A percentile compares a stretch with the other conserved stretches of the same genome.
These are phyloP conservation scores for Mortierella sp. DNA, from an alignment of 371 early-diverging fungal species.

Conservation along the genomic window DNA sequence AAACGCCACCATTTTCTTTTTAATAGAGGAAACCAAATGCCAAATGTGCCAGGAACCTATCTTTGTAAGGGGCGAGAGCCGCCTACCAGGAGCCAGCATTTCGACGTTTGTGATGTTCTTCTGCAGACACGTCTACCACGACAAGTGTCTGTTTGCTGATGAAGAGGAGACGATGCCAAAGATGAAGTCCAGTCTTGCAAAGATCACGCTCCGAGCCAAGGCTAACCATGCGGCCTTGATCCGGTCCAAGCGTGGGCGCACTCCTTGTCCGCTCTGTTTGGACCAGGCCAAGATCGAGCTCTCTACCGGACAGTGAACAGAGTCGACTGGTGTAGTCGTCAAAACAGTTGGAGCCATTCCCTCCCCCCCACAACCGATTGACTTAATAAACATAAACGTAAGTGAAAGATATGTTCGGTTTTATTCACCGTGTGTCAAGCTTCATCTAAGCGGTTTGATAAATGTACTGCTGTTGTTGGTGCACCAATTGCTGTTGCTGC, in stretches of 20 bases:
- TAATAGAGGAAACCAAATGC: constrained; percentile 71
- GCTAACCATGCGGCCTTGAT: constrained; percentile 69
- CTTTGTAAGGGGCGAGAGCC: constrained; percentile 62
- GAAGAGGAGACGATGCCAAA: constrained; percentile 47
- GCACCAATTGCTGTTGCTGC: constrained; percentile 20
- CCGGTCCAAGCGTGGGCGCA: constrained; percentile 62
- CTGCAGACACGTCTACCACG: constrained; percentile 83
- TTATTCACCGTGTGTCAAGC: not conserved
- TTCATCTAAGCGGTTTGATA: not conserved
- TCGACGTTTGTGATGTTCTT: constrained; percentile 74
- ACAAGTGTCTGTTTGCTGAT: constrained; percentile 68
- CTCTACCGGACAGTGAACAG: constrained; percentile 13
- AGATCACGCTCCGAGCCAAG: constrained; percentile 61
- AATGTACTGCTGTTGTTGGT: constrained; percentile 10
- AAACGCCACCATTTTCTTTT: not conserved
- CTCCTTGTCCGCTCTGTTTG: constrained; percentile 69
- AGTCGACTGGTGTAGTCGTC: not conserved
- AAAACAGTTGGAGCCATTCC: not conserved
- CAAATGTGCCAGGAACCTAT: constrained; percentile 73
- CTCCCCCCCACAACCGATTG: not conserved
- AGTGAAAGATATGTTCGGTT: not conserved
- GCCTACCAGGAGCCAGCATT: constrained; percentile 22
- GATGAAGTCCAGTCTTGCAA: constrained; percentile 49
- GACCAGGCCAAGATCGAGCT: constrained; percentile 64
- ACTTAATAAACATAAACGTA: not conserved